phyloP scores from a whole-genome alignment of 768 basidiomycete genomes.

The Tremella fuciformis region DNA sequence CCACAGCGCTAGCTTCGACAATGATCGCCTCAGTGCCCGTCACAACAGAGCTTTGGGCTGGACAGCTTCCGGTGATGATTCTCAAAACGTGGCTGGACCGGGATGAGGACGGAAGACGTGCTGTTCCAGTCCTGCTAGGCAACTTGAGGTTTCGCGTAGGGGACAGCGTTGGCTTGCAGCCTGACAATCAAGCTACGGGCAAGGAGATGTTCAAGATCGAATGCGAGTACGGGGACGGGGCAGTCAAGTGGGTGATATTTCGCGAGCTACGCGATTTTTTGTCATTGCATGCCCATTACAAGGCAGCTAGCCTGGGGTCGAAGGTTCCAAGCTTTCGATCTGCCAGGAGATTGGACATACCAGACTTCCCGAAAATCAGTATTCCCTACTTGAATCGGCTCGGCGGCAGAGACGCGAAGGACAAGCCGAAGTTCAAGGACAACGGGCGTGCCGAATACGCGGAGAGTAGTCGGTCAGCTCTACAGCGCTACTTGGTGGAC shows the following conservation, averaged over 20 bases:
- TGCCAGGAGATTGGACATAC: conserved; percentile 67
- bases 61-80: conserved; percentile 51
- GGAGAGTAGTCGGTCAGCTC: conserved; percentile 69
- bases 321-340: conserved; percentile 61
- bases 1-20: conserved; percentile 34
- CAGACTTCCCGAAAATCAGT: conserved; percentile 81
- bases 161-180: conserved; percentile 48
- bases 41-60: conserved; percentile 50
- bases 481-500: conserved; percentile 83
- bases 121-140: conserved; percentile 51
- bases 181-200: conserved; percentile 42
- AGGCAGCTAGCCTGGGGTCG: conserved; percentile 64
- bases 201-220: conserved; percentile 53
- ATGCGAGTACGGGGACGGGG: conserved; percentile 93
- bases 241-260: conserved; percentile 71
- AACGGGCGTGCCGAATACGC: conserved; percentile 35
- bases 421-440: conserved; percentile 35
- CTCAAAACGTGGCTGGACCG: conserved; percentile 52
- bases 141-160: conserved; percentile 51
- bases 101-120: conserved; percentile 50
- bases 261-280: conserved; percentile 89
- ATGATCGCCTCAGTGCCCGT: conserved; percentile 45
- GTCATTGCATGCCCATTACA: conserved; percentile 83
- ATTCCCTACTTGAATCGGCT: conserved; percentile 83
- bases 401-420: conserved; percentile 54